These are phyloP conservation scores for Aurinia saxatilis DNA, from an alignment of 345 rosid genomes.

Conservation along the genomic window DNA sequence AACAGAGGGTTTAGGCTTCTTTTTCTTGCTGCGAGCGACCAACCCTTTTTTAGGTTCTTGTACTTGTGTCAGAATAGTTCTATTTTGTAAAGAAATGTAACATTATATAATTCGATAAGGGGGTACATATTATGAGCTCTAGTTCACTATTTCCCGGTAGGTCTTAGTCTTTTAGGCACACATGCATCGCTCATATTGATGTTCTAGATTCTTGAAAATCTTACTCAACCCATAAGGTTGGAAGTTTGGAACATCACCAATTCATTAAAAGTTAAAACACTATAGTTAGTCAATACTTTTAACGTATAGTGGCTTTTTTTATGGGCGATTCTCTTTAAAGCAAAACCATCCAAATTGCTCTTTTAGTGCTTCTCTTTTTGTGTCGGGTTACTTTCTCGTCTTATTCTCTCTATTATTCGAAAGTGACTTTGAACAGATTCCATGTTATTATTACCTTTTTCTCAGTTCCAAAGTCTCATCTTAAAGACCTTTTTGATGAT, in stretches of 20 bases:
- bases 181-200: not conserved
- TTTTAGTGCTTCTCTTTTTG: slow-evolving; percentile 25
- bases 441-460: slow-evolving; percentile 10
- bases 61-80: too few relatives aligned
- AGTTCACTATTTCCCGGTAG: not conserved
- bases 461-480: slow-evolving; percentile 9
- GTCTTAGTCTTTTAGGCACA: not conserved
- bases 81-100: too few relatives aligned
- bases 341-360: slow-evolving; percentile 22
- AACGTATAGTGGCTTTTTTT: not conserved
- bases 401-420: not conserved
- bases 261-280: not conserved
- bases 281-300: not conserved
- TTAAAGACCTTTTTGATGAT: not conserved
- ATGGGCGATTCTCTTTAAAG: slow-evolving; percentile 3
- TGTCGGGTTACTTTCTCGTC: slow-evolving; percentile 9
- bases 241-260: not conserved
- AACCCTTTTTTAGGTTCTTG: too few relatives aligned
- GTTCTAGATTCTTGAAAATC: not conserved
- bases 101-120: too few relatives aligned
- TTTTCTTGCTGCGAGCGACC: too few relatives aligned
- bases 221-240: not conserved
- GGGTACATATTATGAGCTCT: not conserved
- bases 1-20: too few relatives aligned
- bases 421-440: slow-evolving; percentile 12